Conservation (phyloP, 768 basidiomycete species). For the Lentinus tigrinus region DNA sequence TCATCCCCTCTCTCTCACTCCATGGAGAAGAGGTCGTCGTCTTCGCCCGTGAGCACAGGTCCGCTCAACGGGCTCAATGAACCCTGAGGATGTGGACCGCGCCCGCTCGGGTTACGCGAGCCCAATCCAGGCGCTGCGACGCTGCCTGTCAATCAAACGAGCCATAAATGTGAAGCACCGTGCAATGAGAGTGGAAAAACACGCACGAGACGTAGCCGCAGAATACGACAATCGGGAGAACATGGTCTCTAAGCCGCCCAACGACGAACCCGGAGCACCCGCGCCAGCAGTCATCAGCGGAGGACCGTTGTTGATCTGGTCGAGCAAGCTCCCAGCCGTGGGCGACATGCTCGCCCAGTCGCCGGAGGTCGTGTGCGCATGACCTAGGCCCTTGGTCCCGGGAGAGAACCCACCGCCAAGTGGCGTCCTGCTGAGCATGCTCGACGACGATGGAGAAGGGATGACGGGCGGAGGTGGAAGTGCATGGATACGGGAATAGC, state of each 20-base stretch:
- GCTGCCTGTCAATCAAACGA: constrained; percentile 1
- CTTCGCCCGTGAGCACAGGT: constrained; percentile 58
- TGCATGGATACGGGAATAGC: constrained; percentile 87
- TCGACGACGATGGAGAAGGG: constrained; percentile 35
- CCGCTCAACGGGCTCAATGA: constrained; percentile 61
- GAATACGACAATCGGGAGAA: constrained; percentile 59
- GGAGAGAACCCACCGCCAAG: constrained; percentile 25
- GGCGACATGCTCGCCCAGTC: constrained; percentile 34
- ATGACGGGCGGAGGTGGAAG: constrained; percentile 39
- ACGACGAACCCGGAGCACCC: constrained; percentile 4
- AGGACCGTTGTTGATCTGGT: constrained; percentile 28
- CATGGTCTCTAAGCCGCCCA: constrained; percentile 46
- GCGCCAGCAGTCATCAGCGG: neutral
- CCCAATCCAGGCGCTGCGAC: constrained; percentile 20
- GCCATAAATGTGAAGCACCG: neutral
- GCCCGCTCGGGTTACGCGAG: constrained; percentile 29
- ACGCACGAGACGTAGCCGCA: constrained; percentile 34
- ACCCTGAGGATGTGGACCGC: constrained; percentile 37
- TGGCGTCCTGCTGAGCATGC: constrained; percentile 28
- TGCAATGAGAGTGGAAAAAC: constrained; percentile 11
- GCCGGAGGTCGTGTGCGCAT: constrained; percentile 20
- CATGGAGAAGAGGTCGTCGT: constrained; percentile 72
- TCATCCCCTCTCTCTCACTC: no score
- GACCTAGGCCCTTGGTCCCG: constrained; percentile 24
- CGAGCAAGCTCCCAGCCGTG: constrained; percentile 16